Evolutionary conservation across 2,329 filamentous ascomycete species (phyloP), one percentile per base, ranked within the genome.

Genomic region (Colletotrichum sp.): DNA sequence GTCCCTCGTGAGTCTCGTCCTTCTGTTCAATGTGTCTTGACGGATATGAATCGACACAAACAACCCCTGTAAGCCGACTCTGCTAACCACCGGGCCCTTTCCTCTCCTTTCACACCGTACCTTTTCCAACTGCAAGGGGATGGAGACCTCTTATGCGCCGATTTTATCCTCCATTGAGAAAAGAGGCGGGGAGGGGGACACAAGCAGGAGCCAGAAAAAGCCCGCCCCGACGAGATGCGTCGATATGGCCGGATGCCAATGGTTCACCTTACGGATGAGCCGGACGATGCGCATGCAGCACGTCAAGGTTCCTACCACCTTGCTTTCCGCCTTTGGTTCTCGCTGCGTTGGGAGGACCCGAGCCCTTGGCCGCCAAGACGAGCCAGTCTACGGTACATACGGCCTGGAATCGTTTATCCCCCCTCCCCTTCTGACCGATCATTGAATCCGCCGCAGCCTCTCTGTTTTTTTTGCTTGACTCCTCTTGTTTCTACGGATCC

Each of bases 221-320:
- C 28, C 34, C 60, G 32, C 21, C n/a, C 28, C 39, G n/a, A n/a
- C 24, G 30, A 65, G 26, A 64, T 64, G 63, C 64, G 48, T 59
- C 69, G 21, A 72, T 24, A 34, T 59, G 26, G 34, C 32, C 12
- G 61, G 36, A 43, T 28, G 21, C 52, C 52, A 36, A 63, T 73
- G 63, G 68, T 57, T 69, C 24, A 32, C 52, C 52, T 59, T 48
- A 43, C 73, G 73, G 73, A 75, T 43, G 64, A 65, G 73, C 70
- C 73, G 73, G 73, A 72, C 72, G 72, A 67, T 34, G 63, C 55
- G 52, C 39, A 75, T 68, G 72, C 72, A 75, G 69, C 64, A 68
- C 57, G 73, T 75, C 70, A 75, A 72, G 73, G 64, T 73, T 75
- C 43, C 59, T 73, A 24, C n/a, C n/a, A 39, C 61, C 61, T 64